Base-by-base conservation (phyloP, 2,329 filamentous ascomycete genomes). In the Exophiala dermatitidis region DNA sequence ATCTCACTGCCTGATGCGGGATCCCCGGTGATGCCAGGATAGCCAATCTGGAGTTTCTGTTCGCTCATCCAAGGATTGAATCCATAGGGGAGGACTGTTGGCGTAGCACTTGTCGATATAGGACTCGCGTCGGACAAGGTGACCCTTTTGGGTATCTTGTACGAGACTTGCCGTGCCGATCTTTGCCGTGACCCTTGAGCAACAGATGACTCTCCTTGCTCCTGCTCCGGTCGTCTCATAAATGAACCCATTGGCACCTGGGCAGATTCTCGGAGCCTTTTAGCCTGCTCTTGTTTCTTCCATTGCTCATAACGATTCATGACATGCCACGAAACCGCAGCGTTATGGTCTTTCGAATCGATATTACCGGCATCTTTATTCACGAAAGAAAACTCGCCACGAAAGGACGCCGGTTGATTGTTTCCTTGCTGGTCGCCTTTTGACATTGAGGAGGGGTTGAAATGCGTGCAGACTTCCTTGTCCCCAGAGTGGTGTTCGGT, bases 301-400 rank as follows among this genome's bases (percentile, higher is more conserved):
- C 58, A 62, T 43, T 54, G 52, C 48, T 62, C 60, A 28, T 62
- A 62, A 8, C 60, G 58, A 43, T 62, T 62, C 60, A 62, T 60
- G 12, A 62, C 60, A 52, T 62, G 60, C 58, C 58, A 62, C 8
- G 58, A 60, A 1, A 62, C 60, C 28, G 58, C 60, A 12, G 60
- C 60, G 52, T 57, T 60, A 46, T 62, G 60, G 26, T 62, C 60
- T 46, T 62, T 62, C 26, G 60, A 62, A 19, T 57, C 58, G 32
- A 62, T 62, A 40, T 62, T 62, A 46, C 58, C 59, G n/a, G 60
- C 60, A 52, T 62, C 60, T 53, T 62, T 62, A 48, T 62, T 62
- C 42, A 62, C 60, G 49, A 62, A 62, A 31, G 60, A 62, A 46
- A 60, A 62, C 36, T 62, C 60, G 34, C 60, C 60, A 37, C 55